These are phyloP conservation scores for Colletotrichum plurivorum DNA, from an alignment of 2,329 filamentous ascomycete genomes.

Conservation along the genomic window DNA sequence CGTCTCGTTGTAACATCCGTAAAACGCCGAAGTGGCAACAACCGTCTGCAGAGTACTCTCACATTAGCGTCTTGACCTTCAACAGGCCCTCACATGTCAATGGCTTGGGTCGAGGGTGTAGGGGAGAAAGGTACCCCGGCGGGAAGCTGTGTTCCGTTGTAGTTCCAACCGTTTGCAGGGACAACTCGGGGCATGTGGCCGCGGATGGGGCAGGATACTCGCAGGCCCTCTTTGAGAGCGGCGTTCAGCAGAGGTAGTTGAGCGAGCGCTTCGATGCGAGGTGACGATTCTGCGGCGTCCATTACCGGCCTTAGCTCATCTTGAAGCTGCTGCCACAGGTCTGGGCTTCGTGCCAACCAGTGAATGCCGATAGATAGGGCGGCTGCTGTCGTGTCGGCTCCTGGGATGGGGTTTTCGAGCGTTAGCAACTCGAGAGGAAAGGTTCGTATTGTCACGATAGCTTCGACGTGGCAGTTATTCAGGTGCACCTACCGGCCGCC, in stretches of 20 bases:
- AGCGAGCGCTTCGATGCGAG: conserved; percentile 12
- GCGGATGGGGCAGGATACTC: conserved; percentile 29
- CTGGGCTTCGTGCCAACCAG: not conserved
- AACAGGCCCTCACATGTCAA: not conserved
- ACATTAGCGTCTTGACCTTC: not conserved
- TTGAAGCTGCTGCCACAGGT: not conserved
- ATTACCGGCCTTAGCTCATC: not conserved
- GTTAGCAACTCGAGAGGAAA: too few relatives aligned
- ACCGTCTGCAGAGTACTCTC: not conserved
- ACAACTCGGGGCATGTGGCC: conserved; percentile 32
- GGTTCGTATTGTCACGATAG: too few relatives aligned
- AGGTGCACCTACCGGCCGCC: conserved; percentile 8
- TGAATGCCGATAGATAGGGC: conserved; percentile 21
- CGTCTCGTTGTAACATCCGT: conserved; percentile 15
- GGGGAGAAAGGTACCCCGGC: conserved; percentile 13
- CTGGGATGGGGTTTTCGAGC: not conserved
- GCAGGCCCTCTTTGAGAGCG: conserved; percentile 30
- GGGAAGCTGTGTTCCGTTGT: conserved; percentile 8
- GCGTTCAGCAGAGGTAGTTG: conserved; percentile 27
- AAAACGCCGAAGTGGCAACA: conserved; percentile 23
- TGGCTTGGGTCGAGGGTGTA: too few relatives aligned
- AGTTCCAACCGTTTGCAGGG: conserved; percentile 21
- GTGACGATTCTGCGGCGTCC: not conserved
- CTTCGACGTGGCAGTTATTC: not conserved
- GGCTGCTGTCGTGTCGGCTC: conserved; percentile 21